Percentiles rank a stretch among this genome's conserved stretches.
Conservation (phyloP, 2,329 filamentous ascomycete species). For the Penicillium oxalicum region DNA sequence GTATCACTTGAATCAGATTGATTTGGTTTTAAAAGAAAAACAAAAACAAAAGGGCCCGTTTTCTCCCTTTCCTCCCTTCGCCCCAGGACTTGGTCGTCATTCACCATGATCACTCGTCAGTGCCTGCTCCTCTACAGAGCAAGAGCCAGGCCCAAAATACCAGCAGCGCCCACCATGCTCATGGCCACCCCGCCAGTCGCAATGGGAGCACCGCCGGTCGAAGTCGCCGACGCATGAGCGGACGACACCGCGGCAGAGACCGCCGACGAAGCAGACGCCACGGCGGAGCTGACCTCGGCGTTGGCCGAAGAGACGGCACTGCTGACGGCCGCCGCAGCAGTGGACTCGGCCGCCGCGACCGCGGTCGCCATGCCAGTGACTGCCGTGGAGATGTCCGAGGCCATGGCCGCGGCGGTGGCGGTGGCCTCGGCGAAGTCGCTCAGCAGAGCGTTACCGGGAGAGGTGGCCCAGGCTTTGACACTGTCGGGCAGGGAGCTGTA, state of each 20-base stretch:
- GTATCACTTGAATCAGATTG: too few species aligned
- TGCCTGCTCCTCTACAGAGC: constrained; percentile 16
- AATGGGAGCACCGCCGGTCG: constrained; percentile 19
- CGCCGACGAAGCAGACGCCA: constrained; percentile 1
- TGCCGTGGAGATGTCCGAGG: constrained; percentile 1
- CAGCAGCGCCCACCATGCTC: constrained; percentile 20
- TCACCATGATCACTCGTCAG: too few species aligned
- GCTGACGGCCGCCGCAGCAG: constrained; percentile 1
- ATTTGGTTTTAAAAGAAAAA: too few species aligned
- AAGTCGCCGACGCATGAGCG: constrained; percentile 9
- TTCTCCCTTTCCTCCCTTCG: too few species aligned
- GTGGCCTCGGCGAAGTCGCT: background rate
- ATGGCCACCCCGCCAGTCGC: constrained; percentile 20
- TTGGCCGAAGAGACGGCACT: background rate
- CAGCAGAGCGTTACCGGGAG: background rate
- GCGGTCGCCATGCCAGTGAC: constrained; percentile 1
- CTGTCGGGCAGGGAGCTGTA: constrained; percentile 21
- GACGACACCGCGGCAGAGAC: constrained; percentile 7
- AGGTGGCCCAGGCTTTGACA: constrained; percentile 22
- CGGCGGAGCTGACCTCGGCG: background rate
- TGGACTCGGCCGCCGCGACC: background rate
- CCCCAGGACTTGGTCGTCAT: too few species aligned
- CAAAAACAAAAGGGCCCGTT: too few species aligned
- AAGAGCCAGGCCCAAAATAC: constrained; percentile 21
- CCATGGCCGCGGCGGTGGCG: background rate